These are phyloP conservation scores for Fragaria ananassa DNA, from an alignment of 306 rosid genomes.

Conservation along the genomic window DNA sequence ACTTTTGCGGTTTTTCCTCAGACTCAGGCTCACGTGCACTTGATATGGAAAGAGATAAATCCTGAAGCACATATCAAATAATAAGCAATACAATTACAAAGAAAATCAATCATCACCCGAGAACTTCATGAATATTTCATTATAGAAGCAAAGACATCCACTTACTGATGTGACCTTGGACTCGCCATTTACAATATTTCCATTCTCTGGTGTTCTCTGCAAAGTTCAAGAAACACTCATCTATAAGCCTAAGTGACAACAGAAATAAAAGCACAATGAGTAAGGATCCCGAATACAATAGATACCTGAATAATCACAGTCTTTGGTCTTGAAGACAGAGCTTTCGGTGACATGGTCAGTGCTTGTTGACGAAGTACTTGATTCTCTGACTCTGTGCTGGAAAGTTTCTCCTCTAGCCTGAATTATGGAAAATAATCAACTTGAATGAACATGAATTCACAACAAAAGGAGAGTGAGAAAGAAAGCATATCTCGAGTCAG, in stretches of 20 bases:
- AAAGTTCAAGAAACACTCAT: constrained; percentile 35
- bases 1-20: constrained; percentile 97
- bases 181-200: constrained; percentile 74
- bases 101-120: constrained; percentile 6
- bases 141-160: constrained; percentile 24
- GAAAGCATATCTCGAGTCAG: background rate
- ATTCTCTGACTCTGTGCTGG: constrained; percentile 96
- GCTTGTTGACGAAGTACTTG: constrained; percentile 99
- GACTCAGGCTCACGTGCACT: constrained; percentile 92
- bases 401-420: constrained; percentile 94
- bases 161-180: constrained; percentile 62
- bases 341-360: constrained; percentile 83
- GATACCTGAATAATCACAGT: constrained; percentile 85
- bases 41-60: constrained; percentile 69
- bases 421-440: constrained; percentile 26
- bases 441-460: constrained; percentile 9
- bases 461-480: background rate
- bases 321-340: constrained; percentile 75
- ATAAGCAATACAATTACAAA: constrained; percentile 17
- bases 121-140: background rate
- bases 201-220: constrained; percentile 97
- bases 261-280: background rate
- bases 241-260: constrained; percentile 1
- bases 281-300: background rate
- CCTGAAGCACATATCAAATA: constrained; percentile 44